phyloP scores from a whole-genome alignment of 2,329 filamentous ascomycete species.

The Calonectria hawksworthii region DNA sequence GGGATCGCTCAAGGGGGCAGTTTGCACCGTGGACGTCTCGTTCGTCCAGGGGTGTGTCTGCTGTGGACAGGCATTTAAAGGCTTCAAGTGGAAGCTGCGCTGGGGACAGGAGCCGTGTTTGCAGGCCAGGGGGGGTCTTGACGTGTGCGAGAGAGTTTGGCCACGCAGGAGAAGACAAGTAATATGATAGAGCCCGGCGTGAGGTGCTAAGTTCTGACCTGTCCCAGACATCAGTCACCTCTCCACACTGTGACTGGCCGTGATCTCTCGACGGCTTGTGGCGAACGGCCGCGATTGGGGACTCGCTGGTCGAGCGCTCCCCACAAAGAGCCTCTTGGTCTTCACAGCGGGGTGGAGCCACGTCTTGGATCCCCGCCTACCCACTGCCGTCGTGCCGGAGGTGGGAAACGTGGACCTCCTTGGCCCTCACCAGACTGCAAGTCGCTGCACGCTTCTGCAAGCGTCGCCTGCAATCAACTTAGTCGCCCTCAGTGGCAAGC shows the following conservation, averaged over 20 bases:
- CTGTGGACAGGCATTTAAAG: not conserved
- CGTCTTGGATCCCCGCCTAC: conserved; percentile 17
- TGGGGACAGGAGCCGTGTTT: not conserved
- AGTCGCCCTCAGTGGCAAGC: conserved; percentile 10
- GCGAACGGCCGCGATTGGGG: conserved; percentile 5
- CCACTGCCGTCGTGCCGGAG: conserved; percentile 24
- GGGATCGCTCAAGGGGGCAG: conserved; percentile 1
- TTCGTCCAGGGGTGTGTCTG: conserved; percentile 1
- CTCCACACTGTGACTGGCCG: conserved; percentile 14
- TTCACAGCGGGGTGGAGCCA: conserved; percentile 15
- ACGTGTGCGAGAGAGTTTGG: conserved; percentile 1
- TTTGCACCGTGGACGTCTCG: conserved; percentile 8
- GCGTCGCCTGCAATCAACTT: conserved; percentile 5
- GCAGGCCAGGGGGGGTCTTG: not conserved
- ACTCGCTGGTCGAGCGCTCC: not conserved
- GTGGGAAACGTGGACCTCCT: conserved; percentile 29
- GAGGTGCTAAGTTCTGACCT: conserved; percentile 16
- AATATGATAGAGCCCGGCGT: not conserved
- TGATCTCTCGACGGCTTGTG: not conserved
- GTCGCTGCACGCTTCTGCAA: conserved; percentile 19
- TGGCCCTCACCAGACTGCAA: conserved; percentile 8
- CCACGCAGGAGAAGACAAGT: conserved; percentile 4
- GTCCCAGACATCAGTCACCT: conserved; percentile 12
- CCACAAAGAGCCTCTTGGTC: conserved; percentile 26
- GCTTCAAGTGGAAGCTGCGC: not conserved